These are phyloP conservation scores for Casuarina glauca DNA, from an alignment of 306 rosid species.

Conservation along the genomic window DNA sequence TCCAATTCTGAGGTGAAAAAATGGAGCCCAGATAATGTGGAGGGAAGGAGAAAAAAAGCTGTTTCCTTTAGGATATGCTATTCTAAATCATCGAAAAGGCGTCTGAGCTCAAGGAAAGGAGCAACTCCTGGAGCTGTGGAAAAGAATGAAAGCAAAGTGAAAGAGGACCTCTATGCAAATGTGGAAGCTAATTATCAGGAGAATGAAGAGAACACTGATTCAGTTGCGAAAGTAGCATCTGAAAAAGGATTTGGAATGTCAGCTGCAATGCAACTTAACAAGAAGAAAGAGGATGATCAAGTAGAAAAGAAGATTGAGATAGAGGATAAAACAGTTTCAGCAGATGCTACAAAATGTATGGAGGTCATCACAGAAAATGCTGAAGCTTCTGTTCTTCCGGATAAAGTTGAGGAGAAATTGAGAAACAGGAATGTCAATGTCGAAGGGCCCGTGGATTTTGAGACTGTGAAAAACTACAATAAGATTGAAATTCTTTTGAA, in stretches of 20 bases:
- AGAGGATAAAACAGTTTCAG: not conserved
- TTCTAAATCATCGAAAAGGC: not conserved
- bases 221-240: not conserved
- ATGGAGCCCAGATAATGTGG: not conserved
- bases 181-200: not conserved
- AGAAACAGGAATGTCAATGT: not conserved
- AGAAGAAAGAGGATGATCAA: constrained; percentile 3
- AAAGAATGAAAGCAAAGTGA: constrained; percentile 1
- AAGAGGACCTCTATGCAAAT: not conserved
- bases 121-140: not conserved
- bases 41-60: not conserved
- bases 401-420: not conserved
- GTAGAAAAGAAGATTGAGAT: constrained; percentile 1
- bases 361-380: not conserved
- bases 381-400: not conserved
- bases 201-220: not conserved
- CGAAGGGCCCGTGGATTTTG: not conserved
- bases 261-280: not conserved
- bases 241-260: not conserved
- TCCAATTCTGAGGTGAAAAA: not conserved
- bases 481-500: not conserved
- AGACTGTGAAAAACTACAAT: not conserved
- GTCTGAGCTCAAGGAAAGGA: not conserved
- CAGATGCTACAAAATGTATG: not conserved
- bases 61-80: not conserved